A percentile compares a stretch with the other conserved stretches of the same genome.
phyloP scores from a whole-genome alignment of 1,284 basidiomycete genomes.

The Somion occarium region DNA sequence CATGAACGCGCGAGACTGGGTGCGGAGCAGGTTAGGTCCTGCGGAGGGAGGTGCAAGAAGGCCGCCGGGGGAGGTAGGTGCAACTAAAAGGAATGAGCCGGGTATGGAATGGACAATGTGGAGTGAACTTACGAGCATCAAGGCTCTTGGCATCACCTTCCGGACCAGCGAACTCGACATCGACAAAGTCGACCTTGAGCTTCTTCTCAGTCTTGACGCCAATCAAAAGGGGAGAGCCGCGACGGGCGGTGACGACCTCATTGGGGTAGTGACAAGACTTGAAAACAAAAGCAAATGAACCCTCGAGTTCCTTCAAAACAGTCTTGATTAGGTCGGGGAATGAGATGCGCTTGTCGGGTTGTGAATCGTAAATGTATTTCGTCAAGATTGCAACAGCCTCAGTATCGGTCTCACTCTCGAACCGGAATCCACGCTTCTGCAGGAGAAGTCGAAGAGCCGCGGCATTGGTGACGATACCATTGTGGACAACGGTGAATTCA shows the following conservation, averaged over 20 bases:
- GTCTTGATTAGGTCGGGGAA: slow-evolving; percentile 95
- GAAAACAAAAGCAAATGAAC: slow-evolving; percentile 99
- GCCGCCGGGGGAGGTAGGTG: slow-evolving; percentile 46
- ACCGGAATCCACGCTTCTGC: slow-evolving; percentile 93
- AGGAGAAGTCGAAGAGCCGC: slow-evolving; percentile 89
- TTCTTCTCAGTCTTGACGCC: slow-evolving; percentile 99
- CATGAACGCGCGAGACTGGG: slow-evolving; percentile 97
- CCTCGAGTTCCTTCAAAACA: slow-evolving; percentile 97
- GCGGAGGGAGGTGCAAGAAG: slow-evolving; percentile 75
- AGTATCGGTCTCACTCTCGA: slow-evolving; percentile 96
- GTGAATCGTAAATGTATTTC: slow-evolving; percentile 97
- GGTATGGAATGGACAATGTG: background rate
- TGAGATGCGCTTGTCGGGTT: slow-evolving; percentile 82
- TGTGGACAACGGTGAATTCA: slow-evolving; percentile 96
- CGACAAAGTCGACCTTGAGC: slow-evolving; percentile 99
- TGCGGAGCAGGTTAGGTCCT: slow-evolving; percentile 84
- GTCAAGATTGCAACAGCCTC: slow-evolving; percentile 95
- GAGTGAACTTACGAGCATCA: slow-evolving; percentile 50
- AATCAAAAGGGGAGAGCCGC: slow-evolving; percentile 94
- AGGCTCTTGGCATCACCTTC: slow-evolving; percentile 56
- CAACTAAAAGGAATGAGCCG: slow-evolving; percentile 28
- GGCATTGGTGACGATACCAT: slow-evolving; percentile 98
- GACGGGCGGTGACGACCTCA: slow-evolving; percentile 92
- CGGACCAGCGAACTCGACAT: slow-evolving; percentile 88
- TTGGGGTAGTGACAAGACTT: slow-evolving; percentile 96